Evolutionary conservation across 306 rosid genomes (phyloP), one percentile per base, ranked within the genome.

Genomic region (Gynostemma pentaphyllum): DNA sequence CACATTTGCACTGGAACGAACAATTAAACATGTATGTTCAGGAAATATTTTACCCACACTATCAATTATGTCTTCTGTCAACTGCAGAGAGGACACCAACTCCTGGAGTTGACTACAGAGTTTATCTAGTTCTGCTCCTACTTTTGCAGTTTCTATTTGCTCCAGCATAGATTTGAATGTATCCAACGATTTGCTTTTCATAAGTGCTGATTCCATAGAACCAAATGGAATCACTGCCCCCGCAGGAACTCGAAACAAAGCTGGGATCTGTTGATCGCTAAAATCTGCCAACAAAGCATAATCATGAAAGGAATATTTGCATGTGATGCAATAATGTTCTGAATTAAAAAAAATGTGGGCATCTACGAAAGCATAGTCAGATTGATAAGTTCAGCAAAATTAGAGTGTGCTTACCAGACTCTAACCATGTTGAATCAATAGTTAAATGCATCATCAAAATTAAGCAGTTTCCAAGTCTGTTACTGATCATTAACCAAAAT

Each of bases 151-250:
- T 80, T 94, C 99, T 68, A 84, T 51, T 80, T 80, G 68, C 60
- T 82, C 82, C 64, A 94, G 66, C 23, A 81, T 14, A 28, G 88
- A 82, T 64, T 60, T 76, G 83, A 92, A 92, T 44, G 77, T 68
- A 76, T 78, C 80, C 62, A 64, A 68, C 54, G 85, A 81, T 46
- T 78, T 81, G 63, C 76, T 92, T 70, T 81, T 79, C 73, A 83
- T 80, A 50, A 92, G 49, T 53, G 90, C 95, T 67, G 69, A 76
- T 69, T 92, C 99, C 99, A 92, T 80, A 18, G 90, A 84, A 55
- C 99, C 99, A 81, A 92, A 88, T 41, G 94, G 95, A 73, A 92
- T 78, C 62, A 92, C 94, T 71, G 87, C 99, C 45, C 97, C 99
- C 5, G 78, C 74, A 44, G 99, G 96, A 42, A 88, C 97, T 16